A percentile compares a stretch with the other conserved stretches of the same genome.
Evolutionary conservation across 768 basidiomycete genomes (phyloP).

Genomic region (Udeniomyces megalosporus): DNA sequence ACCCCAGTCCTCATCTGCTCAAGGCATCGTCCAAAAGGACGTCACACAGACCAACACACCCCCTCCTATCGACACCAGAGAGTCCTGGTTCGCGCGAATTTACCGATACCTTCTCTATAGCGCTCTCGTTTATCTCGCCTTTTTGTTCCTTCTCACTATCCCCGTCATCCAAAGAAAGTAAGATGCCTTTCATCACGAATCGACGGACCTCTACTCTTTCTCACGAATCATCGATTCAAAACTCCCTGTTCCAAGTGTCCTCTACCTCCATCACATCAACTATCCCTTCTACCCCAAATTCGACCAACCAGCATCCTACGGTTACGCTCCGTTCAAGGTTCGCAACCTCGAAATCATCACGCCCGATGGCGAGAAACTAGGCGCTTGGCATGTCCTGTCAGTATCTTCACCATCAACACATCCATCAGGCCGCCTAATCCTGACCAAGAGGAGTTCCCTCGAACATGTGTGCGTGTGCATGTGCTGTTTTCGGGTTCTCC

Average conservation of each 20-base stretch:
- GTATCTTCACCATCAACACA: neutral
- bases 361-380: slow-evolving; percentile 58
- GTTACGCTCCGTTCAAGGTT: slow-evolving; percentile 42
- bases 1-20: no score
- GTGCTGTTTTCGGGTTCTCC: neutral
- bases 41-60: no score
- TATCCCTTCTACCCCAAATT: slow-evolving; percentile 50
- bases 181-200: slow-evolving; percentile 31
- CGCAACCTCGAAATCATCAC: slow-evolving; percentile 52
- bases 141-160: slow-evolving; percentile 41
- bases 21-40: no score
- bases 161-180: slow-evolving; percentile 58
- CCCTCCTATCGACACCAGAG: no score
- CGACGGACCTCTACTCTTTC: no score
- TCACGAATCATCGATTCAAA: no score
- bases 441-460: no score
- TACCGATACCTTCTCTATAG: no score
- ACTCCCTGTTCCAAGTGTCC: no score
- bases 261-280: slow-evolving; percentile 53
- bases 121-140: slow-evolving; percentile 40
- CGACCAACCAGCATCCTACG: slow-evolving; percentile 55
- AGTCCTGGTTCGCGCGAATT: no score
- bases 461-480: neutral
- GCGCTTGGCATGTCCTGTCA: slow-evolving; percentile 27
- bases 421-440: no score